phyloP scores from a whole-genome alignment of 768 basidiomycete genomes.

The Tulasnella sp. region DNA sequence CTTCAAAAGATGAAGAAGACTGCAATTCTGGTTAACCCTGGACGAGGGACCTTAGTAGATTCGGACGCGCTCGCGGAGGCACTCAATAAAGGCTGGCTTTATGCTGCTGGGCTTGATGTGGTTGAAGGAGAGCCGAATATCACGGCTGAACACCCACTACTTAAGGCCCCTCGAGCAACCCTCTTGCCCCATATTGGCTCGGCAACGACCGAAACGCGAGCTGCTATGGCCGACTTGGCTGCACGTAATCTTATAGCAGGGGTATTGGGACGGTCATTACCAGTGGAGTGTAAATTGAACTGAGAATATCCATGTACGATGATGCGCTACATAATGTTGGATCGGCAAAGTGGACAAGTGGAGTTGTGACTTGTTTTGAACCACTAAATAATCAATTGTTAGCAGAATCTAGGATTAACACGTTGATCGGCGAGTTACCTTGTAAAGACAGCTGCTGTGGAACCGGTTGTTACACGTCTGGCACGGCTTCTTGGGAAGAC shows the following conservation, averaged over 20 bases:
- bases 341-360: conserved; percentile 83
- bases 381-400: conserved; percentile 41
- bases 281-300: neutral
- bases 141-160: conserved; percentile 58
- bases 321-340: conserved; percentile 42
- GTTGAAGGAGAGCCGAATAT: conserved; percentile 86
- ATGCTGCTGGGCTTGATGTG: conserved; percentile 89
- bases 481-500: conserved; percentile 81
- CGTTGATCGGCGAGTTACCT: conserved; percentile 35
- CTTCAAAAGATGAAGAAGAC: conserved; percentile 76
- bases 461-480: conserved; percentile 91
- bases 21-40: conserved; percentile 73
- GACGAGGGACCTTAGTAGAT: conserved; percentile 80
- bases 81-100: conserved; percentile 65
- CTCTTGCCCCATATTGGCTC: conserved; percentile 88
- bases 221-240: conserved; percentile 70
- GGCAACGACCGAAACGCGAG: conserved; percentile 77
- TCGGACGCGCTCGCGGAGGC: conserved; percentile 79
- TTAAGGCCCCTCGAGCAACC: conserved; percentile 68
- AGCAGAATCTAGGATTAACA: neutral
- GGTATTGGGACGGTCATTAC: conserved; percentile 26
- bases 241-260: conserved; percentile 57
- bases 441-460: conserved; percentile 85
- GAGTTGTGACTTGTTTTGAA: conserved; percentile 82
- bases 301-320: neutral